Conservation (phyloP, 2,329 filamentous ascomycete species). For the Aspergillus amoenus region DNA sequence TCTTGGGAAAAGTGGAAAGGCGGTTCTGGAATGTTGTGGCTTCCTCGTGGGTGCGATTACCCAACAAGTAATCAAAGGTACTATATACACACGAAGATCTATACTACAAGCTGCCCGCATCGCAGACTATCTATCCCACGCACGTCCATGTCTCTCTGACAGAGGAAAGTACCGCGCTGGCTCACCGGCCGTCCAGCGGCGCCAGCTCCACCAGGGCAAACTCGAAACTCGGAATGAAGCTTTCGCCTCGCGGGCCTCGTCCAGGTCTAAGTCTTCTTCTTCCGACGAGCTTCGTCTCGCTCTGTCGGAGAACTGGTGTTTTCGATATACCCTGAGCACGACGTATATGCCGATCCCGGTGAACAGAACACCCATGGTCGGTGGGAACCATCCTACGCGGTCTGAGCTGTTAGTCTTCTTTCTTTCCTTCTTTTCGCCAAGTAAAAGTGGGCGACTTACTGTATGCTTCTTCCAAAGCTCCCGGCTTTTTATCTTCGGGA, state of each 20-base stretch:
- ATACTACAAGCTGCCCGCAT: neutral
- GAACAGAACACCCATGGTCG: slow-evolving; percentile 11
- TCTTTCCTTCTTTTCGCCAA: no score
- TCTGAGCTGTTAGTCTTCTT: neutral
- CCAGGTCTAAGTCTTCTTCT: slow-evolving; percentile 15
- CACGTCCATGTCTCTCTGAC: slow-evolving; percentile 15
- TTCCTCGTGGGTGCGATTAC: neutral
- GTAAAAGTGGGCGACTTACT: slow-evolving; percentile 6
- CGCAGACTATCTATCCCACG: neutral
- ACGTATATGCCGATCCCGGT: slow-evolving; percentile 11
- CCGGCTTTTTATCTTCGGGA: neutral
- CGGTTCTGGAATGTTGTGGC: neutral
- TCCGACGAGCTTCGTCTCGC: slow-evolving; percentile 12
- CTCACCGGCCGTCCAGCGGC: slow-evolving; percentile 24
- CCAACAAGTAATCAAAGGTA: neutral
- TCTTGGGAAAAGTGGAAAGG: no score
- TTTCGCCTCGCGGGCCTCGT: slow-evolving; percentile 21
- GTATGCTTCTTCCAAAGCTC: slow-evolving; percentile 2
- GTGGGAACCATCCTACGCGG: slow-evolving; percentile 15
- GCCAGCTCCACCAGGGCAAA: slow-evolving; percentile 34
- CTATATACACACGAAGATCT: neutral
- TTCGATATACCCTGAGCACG: slow-evolving; percentile 14
- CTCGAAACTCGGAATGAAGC: slow-evolving; percentile 1
- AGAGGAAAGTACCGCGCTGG: slow-evolving; percentile 27
- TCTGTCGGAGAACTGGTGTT: slow-evolving; percentile 3